These are phyloP conservation scores for Geranium brycei DNA, from an alignment of 345 rosid genomes.

Conservation along the genomic window DNA sequence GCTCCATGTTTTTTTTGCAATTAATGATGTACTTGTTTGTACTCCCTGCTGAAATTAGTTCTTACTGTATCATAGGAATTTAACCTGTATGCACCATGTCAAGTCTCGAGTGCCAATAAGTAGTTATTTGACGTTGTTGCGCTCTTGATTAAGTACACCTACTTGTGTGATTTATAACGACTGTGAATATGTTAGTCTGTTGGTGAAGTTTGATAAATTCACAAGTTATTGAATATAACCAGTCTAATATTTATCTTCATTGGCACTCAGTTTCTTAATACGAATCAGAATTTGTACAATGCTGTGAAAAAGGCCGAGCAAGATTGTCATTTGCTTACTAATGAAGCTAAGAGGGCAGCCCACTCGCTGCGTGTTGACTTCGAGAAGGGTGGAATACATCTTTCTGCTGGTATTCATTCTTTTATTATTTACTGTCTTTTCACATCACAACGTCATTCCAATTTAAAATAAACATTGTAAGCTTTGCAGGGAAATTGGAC, in stretches of 20 bases:
- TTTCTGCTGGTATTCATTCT: constrained; percentile 38
- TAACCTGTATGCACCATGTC: not conserved
- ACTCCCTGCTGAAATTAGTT: too few relatives aligned
- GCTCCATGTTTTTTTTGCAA: not conserved
- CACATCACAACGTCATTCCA: constrained; percentile 4
- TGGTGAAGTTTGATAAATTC: not conserved
- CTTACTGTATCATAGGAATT: not conserved
- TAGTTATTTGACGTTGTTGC: not conserved
- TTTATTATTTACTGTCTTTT: constrained; percentile 7
- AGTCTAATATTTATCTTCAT: constrained; percentile 9
- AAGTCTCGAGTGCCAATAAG: not conserved
- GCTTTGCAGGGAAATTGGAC: constrained; percentile 59
- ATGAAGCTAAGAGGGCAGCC: constrained; percentile 80
- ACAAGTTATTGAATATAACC: constrained; percentile 4
- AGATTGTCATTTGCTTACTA: constrained; percentile 47
- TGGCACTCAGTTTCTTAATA: constrained; percentile 58
- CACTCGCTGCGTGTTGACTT: constrained; percentile 56
- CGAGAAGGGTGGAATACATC: constrained; percentile 96
- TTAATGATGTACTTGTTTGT: not conserved
- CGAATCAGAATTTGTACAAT: constrained; percentile 60
- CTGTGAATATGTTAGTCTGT: not conserved
- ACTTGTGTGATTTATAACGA: not conserved
- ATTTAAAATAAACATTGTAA: constrained; percentile 10
- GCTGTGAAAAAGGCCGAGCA: constrained; percentile 77
- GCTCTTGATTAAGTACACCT: not conserved